A percentile compares a stretch with the other conserved stretches of the same genome.
phyloP scores from a whole-genome alignment of 306 rosid genomes.

The Lupinus albus region DNA sequence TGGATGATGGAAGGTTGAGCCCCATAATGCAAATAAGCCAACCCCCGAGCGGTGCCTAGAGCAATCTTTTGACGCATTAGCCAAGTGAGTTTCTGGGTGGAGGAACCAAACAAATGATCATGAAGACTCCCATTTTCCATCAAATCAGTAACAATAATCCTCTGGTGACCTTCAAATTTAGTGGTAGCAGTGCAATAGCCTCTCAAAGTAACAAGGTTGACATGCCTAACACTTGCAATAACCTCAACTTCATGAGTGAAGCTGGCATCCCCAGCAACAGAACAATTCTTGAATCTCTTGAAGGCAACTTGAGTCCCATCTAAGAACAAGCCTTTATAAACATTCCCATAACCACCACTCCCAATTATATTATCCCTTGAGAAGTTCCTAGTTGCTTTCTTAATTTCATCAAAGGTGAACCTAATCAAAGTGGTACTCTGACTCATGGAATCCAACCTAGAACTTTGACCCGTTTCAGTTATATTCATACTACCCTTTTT shows the following conservation, averaged over 20 bases:
- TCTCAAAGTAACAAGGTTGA: constrained; percentile 79
- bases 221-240: constrained; percentile 90
- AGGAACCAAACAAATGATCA: constrained; percentile 78
- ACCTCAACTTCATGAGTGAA: constrained; percentile 90
- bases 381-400: constrained; percentile 76
- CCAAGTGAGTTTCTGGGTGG: constrained; percentile 70
- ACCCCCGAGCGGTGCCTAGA: constrained; percentile 84
- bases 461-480: constrained; percentile 45
- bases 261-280: constrained; percentile 75
- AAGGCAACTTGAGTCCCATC: constrained; percentile 85
- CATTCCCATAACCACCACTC: constrained; percentile 95
- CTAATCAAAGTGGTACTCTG: constrained; percentile 77
- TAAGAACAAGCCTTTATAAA: constrained; percentile 63
- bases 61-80: constrained; percentile 75
- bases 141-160: constrained; percentile 91
- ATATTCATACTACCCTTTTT: constrained; percentile 21
- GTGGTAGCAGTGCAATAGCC: constrained; percentile 91
- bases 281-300: constrained; percentile 95
- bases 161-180: constrained; percentile 83
- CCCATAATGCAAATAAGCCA: constrained; percentile 91
- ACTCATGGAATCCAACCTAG: constrained; percentile 67
- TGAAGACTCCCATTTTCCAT: constrained; percentile 89
- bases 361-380: constrained; percentile 72
- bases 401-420: constrained; percentile 70
- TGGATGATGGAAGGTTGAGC: constrained; percentile 94